Evolutionary conservation across 108 stramenopile genomes (phyloP), one percentile per base, ranked within the genome.

Genomic region (Nitzschia inconspicua): DNA sequence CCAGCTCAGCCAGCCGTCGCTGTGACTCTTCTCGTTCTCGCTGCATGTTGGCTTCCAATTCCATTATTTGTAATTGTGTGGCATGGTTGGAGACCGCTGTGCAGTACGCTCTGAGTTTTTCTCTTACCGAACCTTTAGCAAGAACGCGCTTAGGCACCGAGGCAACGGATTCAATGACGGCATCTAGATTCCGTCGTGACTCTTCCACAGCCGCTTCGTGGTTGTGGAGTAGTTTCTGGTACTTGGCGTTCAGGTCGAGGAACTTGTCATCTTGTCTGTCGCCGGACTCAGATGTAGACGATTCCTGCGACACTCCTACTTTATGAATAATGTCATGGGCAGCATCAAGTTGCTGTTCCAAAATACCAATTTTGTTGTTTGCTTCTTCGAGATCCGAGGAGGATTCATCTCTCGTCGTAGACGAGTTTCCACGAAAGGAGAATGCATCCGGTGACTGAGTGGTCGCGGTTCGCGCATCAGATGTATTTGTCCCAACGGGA

Each of bases 401-500:
- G 9, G 9, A 46, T 8, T 39, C 10, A 39, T 39, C 37, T 39
- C 9, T 13, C 37, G 13, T 13, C 37, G 13, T 39, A 11, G 10
- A 39, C 37, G 13, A 11, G n/a, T n/a, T n/a, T n/a, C n/a, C n/a
- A n/a, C n/a, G n/a, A n/a, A n/a, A n/a, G n/a, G n/a, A n/a, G n/a
- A n/a, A n/a, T n/a, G n/a, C n/a, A n/a, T n/a, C n/a, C 5, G 18
- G 3, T 25, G 29, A 32, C 13, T 2, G 26, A 51, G 50, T 51
- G 4, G 50, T 18, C 4, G 47, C 47, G 5, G 47, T 23, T 26
- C 18, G 14, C 14, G 50, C 7, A 9, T 26, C 25, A 23, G 35
- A 25, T 4, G 34, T 32, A 10, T 32, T 54, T 4, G 53, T 54
- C 4, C 53, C 60, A 29, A 54, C 41, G 5, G 68, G 68, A 10